A percentile compares a stretch with the other conserved stretches of the same genome.
Evolutionary conservation across 768 basidiomycete species (phyloP).

Genomic region (Pleurotus citrinopileatus): DNA sequence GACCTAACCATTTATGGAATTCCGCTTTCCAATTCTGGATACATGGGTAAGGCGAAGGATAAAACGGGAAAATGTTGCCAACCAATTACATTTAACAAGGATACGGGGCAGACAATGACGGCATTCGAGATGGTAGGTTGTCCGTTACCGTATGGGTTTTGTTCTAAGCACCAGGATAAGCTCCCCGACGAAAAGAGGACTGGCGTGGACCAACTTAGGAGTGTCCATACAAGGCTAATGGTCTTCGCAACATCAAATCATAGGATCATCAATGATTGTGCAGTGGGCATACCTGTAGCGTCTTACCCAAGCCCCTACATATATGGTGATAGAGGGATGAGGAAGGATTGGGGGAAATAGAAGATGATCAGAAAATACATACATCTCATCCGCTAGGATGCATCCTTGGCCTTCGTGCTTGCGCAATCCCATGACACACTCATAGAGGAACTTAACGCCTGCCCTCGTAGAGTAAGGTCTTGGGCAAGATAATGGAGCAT

Average conservation of each 20-base stretch:
- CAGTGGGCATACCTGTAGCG: conserved; percentile 54
- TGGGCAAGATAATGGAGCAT: neutral
- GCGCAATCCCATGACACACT: conserved; percentile 91
- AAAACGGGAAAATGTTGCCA: neutral
- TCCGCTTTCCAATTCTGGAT: conserved; percentile 91
- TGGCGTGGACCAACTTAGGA: conserved; percentile 63
- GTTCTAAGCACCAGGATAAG: conserved; percentile 49
- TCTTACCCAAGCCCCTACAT: conserved; percentile 93
- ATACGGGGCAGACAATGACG: conserved; percentile 92
- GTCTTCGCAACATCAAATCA: conserved; percentile 47
- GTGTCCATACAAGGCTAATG: conserved; percentile 88
- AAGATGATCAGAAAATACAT: conserved; percentile 12
- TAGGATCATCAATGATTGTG: neutral
- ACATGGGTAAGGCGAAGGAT: conserved; percentile 4
- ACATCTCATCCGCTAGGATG: conserved; percentile 98
- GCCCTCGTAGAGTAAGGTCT: conserved; percentile 5
- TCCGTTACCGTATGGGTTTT: conserved; percentile 71
- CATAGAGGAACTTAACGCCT: conserved; percentile 91
- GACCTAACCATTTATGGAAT: conserved; percentile 80
- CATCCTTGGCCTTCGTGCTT: conserved; percentile 92
- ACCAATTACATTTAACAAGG: conserved; percentile 69
- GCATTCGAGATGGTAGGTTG: conserved; percentile 70
- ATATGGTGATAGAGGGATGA: conserved; percentile 12
- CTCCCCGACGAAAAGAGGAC: neutral
- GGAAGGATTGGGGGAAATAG: neutral